Conservation (phyloP, 345 rosid species). For the Corymbia maculata region DNA sequence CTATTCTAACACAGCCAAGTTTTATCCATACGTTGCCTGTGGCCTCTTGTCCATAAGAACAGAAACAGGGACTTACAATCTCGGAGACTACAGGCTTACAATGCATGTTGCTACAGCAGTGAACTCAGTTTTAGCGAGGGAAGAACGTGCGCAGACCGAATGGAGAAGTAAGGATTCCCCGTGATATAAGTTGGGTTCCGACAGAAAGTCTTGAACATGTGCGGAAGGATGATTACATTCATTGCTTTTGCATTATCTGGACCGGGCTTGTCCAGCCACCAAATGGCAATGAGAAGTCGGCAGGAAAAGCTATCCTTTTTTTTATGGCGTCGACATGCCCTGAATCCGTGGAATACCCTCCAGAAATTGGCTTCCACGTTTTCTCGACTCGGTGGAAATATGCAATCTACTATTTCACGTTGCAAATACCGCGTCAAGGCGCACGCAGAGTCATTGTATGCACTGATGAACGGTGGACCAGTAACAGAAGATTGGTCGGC, state of each 20-base stretch:
- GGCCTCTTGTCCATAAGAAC: background rate
- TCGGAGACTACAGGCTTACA: background rate
- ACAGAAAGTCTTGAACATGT: background rate
- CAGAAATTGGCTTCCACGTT: background rate
- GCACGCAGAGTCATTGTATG: background rate
- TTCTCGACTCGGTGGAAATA: background rate
- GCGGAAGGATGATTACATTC: background rate
- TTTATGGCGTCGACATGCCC: background rate
- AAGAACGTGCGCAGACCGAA: background rate
- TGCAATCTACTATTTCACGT: background rate
- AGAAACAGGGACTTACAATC: background rate
- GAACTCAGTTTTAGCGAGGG: background rate
- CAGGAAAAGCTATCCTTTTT: background rate
- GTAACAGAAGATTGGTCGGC: background rate
- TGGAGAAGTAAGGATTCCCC: background rate
- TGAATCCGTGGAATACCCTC: background rate
- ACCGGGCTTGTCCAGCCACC: background rate
- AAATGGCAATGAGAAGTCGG: background rate
- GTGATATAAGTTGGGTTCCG: background rate
- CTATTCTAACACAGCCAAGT: background rate
- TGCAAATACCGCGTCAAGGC: background rate
- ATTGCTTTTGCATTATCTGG: background rate
- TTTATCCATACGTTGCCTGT: background rate
- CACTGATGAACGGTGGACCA: background rate
- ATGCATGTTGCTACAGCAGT: background rate